Conservation (phyloP, 1,139 yeast species). For the Meyerozyma sp. region DNA sequence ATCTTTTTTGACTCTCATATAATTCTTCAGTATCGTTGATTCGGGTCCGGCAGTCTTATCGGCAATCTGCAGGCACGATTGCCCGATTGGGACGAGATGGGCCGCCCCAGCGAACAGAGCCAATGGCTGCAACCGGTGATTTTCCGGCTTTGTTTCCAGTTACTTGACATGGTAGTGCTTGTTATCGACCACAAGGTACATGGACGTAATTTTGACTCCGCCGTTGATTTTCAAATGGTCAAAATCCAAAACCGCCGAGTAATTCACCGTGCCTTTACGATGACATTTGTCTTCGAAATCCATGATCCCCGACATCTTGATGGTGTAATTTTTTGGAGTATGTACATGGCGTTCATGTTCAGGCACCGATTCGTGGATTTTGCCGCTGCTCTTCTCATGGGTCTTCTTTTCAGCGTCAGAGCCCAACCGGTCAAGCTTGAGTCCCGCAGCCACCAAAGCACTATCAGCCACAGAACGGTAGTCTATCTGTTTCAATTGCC, state of each 20-base stretch:
- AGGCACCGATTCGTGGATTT: slow-evolving; percentile 19
- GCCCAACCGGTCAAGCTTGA: slow-evolving; percentile 21
- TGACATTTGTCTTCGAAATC: slow-evolving; percentile 14
- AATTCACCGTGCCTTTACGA: slow-evolving; percentile 16
- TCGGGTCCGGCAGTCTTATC: not conserved
- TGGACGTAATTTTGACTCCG: slow-evolving; percentile 22
- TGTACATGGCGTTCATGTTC: slow-evolving; percentile 8
- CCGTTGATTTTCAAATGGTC: slow-evolving; percentile 27
- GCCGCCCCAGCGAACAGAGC: no score
- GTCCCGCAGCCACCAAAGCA: slow-evolving; percentile 19
- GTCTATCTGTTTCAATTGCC: slow-evolving; percentile 27
- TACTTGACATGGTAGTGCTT: not conserved
- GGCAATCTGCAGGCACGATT: not conserved
- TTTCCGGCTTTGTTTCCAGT: not conserved
- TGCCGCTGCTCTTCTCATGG: slow-evolving; percentile 21
- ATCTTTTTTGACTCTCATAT: not conserved
- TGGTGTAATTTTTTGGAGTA: slow-evolving; percentile 16
- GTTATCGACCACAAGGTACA: slow-evolving; percentile 4
- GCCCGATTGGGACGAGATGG: not conserved
- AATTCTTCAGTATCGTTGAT: no score
- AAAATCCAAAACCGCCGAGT: slow-evolving; percentile 28
- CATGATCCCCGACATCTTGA: slow-evolving; percentile 21
- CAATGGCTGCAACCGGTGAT: not conserved
- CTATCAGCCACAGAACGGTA: slow-evolving; percentile 15
- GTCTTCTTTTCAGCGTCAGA: slow-evolving; percentile 18